Conservation (phyloP, 352 stramenopile genomes). For the Globisporangium rhizosaccharum region DNA sequence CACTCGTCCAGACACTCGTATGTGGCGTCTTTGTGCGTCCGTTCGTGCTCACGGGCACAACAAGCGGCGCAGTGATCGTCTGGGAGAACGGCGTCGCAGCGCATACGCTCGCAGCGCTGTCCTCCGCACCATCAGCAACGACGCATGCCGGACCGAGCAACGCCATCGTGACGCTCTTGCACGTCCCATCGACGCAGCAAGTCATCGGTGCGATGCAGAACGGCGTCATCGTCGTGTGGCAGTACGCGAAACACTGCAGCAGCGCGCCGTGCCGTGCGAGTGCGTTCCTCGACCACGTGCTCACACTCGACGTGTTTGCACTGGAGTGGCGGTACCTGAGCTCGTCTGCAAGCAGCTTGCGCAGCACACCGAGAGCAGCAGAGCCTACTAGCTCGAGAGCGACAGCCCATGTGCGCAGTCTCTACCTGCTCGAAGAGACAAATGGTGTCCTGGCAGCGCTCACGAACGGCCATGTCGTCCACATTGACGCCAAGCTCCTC, state of each 20-base stretch:
- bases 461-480: constrained; percentile 12
- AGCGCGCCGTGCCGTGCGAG: constrained; percentile 17
- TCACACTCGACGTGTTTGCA: constrained; percentile 12
- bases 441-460: constrained; percentile 19
- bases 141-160: constrained; percentile 1
- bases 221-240: constrained; percentile 33
- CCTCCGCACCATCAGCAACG: neutral
- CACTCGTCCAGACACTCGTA: constrained; percentile 39
- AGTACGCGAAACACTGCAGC: constrained; percentile 13
- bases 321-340: constrained; percentile 10
- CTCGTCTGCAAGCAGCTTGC: constrained; percentile 4
- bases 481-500: constrained; percentile 13
- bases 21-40: constrained; percentile 33
- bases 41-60: constrained; percentile 52
- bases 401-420: constrained; percentile 3
- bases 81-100: constrained; percentile 54
- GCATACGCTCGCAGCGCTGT: constrained; percentile 24
- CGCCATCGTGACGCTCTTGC: constrained; percentile 30
- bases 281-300: constrained; percentile 29
- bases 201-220: constrained; percentile 34
- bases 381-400: neutral
- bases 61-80: constrained; percentile 40
- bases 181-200: constrained; percentile 28
- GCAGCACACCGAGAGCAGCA: neutral
- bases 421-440: constrained; percentile 19